A percentile compares a stretch with the other conserved stretches of the same genome.
phyloP scores from a whole-genome alignment of 768 basidiomycete genomes.

The Trichaptum fuscoviolaceum region DNA sequence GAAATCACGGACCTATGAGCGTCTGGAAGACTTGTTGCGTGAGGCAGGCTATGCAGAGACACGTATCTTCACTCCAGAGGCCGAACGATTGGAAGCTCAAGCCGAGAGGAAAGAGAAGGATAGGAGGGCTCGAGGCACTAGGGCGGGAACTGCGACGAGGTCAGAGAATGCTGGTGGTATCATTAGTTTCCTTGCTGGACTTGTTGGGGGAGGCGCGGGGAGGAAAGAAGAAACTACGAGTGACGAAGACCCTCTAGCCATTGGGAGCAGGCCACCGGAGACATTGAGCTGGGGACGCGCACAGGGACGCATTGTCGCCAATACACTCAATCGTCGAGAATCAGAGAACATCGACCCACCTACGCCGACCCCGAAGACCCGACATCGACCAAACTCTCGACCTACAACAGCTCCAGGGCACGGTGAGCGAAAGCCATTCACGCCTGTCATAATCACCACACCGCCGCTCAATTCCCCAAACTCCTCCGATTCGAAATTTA shows the following conservation, averaged over 20 bases:
- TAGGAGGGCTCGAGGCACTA: conserved; percentile 21
- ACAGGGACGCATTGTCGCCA: not conserved
- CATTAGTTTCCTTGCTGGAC: conserved; percentile 60
- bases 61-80: conserved; percentile 81
- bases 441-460: not conserved
- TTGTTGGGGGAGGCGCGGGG: conserved; percentile 40
- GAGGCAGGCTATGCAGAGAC: conserved; percentile 94
- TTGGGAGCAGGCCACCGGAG: not conserved
- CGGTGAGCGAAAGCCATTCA: not conserved
- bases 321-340: not conserved
- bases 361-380: not conserved
- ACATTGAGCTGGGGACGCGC: not conserved
- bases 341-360: not conserved
- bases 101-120: conserved; percentile 20
- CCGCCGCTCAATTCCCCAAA: conserved; percentile 3
- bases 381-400: not conserved
- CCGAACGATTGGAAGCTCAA: conserved; percentile 42
- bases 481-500: not conserved
- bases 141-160: conserved; percentile 30
- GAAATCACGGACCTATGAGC: conserved; percentile 75
- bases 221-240: conserved; percentile 18
- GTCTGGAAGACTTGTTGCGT: conserved; percentile 76
- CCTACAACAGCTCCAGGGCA: not conserved
- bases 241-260: conserved; percentile 6
- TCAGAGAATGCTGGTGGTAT: conserved; percentile 46